Base-by-base conservation (phyloP, 164 flowering plant species). In the Cinnamomum micranthum region DNA sequence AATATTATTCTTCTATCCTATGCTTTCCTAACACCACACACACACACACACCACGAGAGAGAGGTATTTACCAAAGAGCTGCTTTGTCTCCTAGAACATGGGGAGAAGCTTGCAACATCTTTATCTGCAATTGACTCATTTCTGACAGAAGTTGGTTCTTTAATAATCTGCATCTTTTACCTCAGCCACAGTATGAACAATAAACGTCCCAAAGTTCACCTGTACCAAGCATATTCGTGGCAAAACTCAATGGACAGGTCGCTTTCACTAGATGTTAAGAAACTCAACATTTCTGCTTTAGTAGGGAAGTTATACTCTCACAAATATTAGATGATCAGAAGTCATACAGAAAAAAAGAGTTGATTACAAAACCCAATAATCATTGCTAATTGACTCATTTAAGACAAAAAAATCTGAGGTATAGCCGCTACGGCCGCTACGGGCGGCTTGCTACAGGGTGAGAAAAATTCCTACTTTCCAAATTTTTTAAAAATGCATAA, bases 151-250 rank as follows among this genome's bases (percentile, higher is more conserved):
- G 23, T 52, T 70, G 71, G 76, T 70, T 80, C 47, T 69, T 77
- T 71, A 75, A 52, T 50, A 47, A 72, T n/a, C 70, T 63, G 74
- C 74, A 72, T 81, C 76, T 55, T 81, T 81, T 35, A 31, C 70
- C 68, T 84, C 90, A 65, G 65, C 87, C 69, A 81, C 88, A 71
- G 78, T 82, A 77, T 89, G 97, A 79, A 95, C 80, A 70, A 95
- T 82, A 13, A 92, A 76, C 70, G 98, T 95, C 52, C 95, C 97
- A 85, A 88, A 93, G 72, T 91, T 91, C 91, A 83, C 92, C 99
- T 91, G 89, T 17, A 58, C 2, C 15, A 71, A 52, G 74, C 12
- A 62, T 15, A 76, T 73, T 41, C 2, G 35, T 31, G 35, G 1
- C 62, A 70, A 25, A 25, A 24, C 17, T 60, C 70, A 67, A 23